Conservation (phyloP, 2,329 filamentous ascomycete species). For the Trichoderma sp. region DNA sequence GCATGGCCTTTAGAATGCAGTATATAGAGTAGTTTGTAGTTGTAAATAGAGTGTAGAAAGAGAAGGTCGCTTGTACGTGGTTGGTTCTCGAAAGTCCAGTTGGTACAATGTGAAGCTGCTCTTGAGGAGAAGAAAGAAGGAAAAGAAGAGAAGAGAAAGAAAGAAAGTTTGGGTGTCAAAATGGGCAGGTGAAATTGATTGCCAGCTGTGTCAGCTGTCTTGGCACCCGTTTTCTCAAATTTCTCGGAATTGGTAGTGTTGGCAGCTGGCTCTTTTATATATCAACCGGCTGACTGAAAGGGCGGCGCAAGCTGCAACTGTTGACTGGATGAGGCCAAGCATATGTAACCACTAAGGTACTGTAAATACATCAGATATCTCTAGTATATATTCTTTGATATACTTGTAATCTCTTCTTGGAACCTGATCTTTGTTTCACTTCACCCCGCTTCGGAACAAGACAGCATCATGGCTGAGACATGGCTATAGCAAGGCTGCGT, state of each 20-base stretch:
- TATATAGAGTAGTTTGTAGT: background rate
- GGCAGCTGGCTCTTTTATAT: background rate
- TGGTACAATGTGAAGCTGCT: background rate
- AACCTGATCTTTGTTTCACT: no score
- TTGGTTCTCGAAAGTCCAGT: background rate
- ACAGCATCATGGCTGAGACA: background rate
- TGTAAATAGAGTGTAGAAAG: background rate
- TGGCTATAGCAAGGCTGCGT: no score
- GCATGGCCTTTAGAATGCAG: background rate
- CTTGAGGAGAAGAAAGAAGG: background rate
- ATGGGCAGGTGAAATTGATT: background rate
- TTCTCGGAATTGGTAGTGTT: background rate
- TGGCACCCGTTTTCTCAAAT: background rate
- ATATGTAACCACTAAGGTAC: no score
- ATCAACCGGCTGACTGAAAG: background rate
- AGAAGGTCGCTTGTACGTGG: background rate
- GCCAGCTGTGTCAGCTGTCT: background rate
- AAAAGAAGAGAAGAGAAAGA: background rate
- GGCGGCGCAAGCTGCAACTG: background rate
- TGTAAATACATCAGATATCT: background rate
- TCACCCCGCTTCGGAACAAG: background rate
- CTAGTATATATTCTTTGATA: no score
- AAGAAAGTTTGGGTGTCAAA: background rate
- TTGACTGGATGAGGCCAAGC: background rate
- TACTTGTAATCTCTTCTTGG: no score